Base-by-base conservation (phyloP, 78 protist species). In the Paratrimastix pyriformis region DNA sequence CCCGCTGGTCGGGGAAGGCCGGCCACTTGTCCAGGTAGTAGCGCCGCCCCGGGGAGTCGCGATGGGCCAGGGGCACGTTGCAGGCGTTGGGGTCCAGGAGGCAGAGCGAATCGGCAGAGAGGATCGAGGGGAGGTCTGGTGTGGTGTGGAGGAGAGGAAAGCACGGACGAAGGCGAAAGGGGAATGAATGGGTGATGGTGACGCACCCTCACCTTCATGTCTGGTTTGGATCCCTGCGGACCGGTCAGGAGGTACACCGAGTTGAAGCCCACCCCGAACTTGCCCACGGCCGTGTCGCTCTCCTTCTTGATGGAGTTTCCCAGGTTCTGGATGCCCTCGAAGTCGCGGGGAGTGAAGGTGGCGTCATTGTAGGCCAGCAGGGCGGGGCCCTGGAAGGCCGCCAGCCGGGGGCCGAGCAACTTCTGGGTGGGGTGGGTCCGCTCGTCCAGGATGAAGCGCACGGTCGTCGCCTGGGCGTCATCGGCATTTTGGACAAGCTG, bases 221-320 rank as follows among this genome's bases (percentile, higher is more conserved):
- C n/a, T n/a, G n/a, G n/a, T n/a, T n/a, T n/a, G n/a, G n/a, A n/a
- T n/a, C n/a, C n/a, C n/a, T n/a, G n/a, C n/a, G n/a, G n/a, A n/a
- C n/a, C n/a, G n/a, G n/a, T n/a, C n/a, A n/a, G n/a, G 71, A 80
- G 83, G 65, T 83, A 86, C 39, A 78, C 77, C 18, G 84, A 45
- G 71, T 55, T 48, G 81, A 86, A 86, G 24, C 90, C 90, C n/a
- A 86, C 29, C 8, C 87, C 90, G 29, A 83, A 86, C 3, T 77
- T 35, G 42, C 87, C 88, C 7, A 3, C 75, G 48, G 2, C 43
- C 8, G 44, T 3, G 3, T 1, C 37, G 9, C 2, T 0, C 1
- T 21, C 58, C 52, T 44, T 6, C 72, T 84, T 84, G 58, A 0
- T 2, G 15, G 46, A 9, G 44, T 26, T 48, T 0, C 82, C 84